phyloP scores from a whole-genome alignment of 2,329 filamentous ascomycete species.

The Phialophora verrucosa region DNA sequence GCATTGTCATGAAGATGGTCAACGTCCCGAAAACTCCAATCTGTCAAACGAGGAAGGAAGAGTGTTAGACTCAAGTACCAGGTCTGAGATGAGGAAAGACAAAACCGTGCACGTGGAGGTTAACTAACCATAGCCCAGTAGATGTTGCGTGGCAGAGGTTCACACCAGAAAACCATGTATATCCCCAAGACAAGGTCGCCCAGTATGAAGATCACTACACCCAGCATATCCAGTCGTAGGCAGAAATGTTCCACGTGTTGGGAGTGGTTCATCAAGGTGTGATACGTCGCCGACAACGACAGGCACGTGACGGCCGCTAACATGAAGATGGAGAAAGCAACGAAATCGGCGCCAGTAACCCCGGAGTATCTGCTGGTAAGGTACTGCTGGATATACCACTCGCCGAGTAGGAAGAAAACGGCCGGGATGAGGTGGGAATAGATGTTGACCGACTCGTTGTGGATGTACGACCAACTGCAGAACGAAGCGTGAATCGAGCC shows the following conservation, averaged over 20 bases:
- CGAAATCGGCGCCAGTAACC: slow-evolving; percentile 28
- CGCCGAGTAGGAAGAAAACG: slow-evolving; percentile 15
- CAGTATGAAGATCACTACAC: slow-evolving; percentile 32
- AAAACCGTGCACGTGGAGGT: slow-evolving; percentile 15
- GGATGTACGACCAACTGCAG: slow-evolving; percentile 35
- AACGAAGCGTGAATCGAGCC: slow-evolving; percentile 37
- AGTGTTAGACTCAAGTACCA: slow-evolving; percentile 9
- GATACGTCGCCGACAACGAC: slow-evolving; percentile 37
- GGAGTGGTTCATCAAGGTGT: slow-evolving; percentile 44
- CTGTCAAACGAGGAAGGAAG: background rate
- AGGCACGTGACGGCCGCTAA: slow-evolving; percentile 35
- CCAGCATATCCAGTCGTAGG: slow-evolving; percentile 37
- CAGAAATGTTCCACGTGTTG: slow-evolving; percentile 37
- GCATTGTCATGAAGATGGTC: slow-evolving; percentile 31
- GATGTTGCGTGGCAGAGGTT: slow-evolving; percentile 24
- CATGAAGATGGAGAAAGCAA: slow-evolving; percentile 36
- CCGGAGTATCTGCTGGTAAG: slow-evolving; percentile 7
- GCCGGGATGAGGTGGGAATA: slow-evolving; percentile 38
- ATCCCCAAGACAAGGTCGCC: slow-evolving; percentile 30
- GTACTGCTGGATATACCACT: slow-evolving; percentile 7
- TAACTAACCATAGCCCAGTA: slow-evolving; percentile 30
- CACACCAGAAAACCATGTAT: slow-evolving; percentile 33
- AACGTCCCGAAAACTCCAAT: slow-evolving; percentile 24
- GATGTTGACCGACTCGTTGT: slow-evolving; percentile 41
- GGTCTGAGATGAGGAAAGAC: slow-evolving; percentile 14